Conservation (phyloP, 1,284 basidiomycete species). For the Fomitopsis pinicola region DNA sequence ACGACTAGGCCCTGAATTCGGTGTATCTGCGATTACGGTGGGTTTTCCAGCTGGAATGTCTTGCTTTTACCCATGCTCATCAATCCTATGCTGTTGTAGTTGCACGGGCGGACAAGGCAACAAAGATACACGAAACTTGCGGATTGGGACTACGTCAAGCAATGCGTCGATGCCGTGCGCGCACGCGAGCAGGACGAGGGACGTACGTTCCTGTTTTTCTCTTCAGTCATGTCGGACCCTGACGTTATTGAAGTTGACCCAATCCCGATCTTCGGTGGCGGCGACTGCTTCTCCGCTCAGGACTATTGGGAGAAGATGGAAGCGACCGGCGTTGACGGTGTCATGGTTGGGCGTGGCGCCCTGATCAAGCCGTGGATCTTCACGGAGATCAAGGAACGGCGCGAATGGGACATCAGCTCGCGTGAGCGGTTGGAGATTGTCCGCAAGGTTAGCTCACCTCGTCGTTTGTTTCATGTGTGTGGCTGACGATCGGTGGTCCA, state of each 20-base stretch:
- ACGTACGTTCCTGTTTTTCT: constrained; percentile 38
- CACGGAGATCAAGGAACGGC: constrained; percentile 89
- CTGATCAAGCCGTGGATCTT: constrained; percentile 98
- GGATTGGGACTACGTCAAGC: constrained; percentile 89
- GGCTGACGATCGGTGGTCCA: constrained; percentile 22
- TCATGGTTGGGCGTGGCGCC: constrained; percentile 94
- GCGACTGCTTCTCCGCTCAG: constrained; percentile 88
- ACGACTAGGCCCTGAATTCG: constrained; percentile 76
- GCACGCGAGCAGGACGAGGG: constrained; percentile 71
- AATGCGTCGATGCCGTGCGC: constrained; percentile 86
- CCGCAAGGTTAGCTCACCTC: constrained; percentile 54
- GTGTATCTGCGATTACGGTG: constrained; percentile 78
- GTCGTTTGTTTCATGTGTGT: not conserved
- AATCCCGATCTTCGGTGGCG: constrained; percentile 93
- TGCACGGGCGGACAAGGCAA: constrained; percentile 91
- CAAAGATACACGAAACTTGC: constrained; percentile 87
- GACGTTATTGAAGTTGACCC: constrained; percentile 53
- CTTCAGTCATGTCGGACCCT: not conserved
- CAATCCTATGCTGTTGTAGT: constrained; percentile 36
- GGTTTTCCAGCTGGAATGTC: constrained; percentile 13
- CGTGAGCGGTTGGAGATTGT: constrained; percentile 88
- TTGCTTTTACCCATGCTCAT: not conserved
- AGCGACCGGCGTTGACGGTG: constrained; percentile 80
- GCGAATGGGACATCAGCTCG: constrained; percentile 94
- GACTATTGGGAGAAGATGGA: constrained; percentile 82